These are phyloP conservation scores for Vitis hybrid DNA, from an alignment of 177 flowering plant genomes.

Conservation along the genomic window DNA sequence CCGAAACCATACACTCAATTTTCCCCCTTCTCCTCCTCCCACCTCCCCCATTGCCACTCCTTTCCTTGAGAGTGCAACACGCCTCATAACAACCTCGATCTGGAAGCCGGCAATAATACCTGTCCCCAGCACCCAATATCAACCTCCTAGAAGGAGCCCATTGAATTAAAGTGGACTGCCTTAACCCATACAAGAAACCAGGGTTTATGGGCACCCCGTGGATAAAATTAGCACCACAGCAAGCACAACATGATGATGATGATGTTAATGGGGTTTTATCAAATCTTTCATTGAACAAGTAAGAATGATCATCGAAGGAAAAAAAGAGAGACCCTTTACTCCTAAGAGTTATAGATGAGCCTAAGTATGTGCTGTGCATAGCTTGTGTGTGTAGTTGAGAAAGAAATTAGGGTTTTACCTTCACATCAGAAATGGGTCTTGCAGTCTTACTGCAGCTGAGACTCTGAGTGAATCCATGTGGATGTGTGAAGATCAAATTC, in stretches of 20 bases:
- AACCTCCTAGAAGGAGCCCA: conserved; percentile 54
- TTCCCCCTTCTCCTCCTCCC: conserved; percentile 31
- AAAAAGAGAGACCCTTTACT: conserved; percentile 40
- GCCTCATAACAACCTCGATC: conserved; percentile 30
- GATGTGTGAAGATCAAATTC: conserved; percentile 5
- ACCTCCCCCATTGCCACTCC: conserved; percentile 20
- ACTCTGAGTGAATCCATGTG: conserved; percentile 12
- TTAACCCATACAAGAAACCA: conserved; percentile 53
- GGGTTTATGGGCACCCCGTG: conserved; percentile 37
- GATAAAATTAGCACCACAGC: conserved; percentile 31
- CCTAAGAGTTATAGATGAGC: conserved; percentile 49
- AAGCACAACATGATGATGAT: conserved; percentile 32
- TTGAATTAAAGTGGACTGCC: conserved; percentile 72
- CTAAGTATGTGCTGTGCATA: conserved; percentile 46
- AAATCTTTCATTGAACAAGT: conserved; percentile 38
- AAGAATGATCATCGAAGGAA: conserved; percentile 39
- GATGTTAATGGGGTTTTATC: conserved; percentile 24
- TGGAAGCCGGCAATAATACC: conserved; percentile 29
- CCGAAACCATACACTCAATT: conserved; percentile 32
- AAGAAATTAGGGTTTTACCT: conserved; percentile 26
- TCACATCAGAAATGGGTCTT: conserved; percentile 14
- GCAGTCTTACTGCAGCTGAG: conserved; percentile 18
- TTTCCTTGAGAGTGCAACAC: conserved; percentile 29
- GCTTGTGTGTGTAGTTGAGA: neutral
- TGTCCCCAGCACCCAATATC: conserved; percentile 33